phyloP scores from a whole-genome alignment of 352 stramenopile species.

The Aphanomyces stellatus region DNA sequence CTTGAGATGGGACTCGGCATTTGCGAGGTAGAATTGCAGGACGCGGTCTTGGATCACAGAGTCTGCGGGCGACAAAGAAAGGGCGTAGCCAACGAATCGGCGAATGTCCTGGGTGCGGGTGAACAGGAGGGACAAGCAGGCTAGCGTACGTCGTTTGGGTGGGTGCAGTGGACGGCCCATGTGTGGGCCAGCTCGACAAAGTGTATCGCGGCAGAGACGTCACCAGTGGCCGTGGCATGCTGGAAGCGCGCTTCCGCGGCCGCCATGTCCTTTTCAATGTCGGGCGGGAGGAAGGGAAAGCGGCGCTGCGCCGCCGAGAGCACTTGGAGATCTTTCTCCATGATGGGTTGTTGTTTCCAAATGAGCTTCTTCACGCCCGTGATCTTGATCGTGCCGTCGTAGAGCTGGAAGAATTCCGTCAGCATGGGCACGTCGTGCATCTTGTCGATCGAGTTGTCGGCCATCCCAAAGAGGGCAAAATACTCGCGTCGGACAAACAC shows the following conservation, averaged over 20 bases:
- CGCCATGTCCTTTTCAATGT: slow-evolving; percentile 18
- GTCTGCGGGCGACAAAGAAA: not conserved
- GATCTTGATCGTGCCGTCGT: slow-evolving; percentile 70
- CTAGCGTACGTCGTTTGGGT: slow-evolving; percentile 16
- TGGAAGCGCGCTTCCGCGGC: not conserved
- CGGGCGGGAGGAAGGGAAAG: slow-evolving; percentile 24
- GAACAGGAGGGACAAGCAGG: not conserved
- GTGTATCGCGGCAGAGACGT: slow-evolving; percentile 4
- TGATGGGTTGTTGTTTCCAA: slow-evolving; percentile 37
- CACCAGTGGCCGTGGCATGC: not conserved
- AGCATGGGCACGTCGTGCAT: slow-evolving; percentile 64
- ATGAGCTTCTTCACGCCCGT: slow-evolving; percentile 62
- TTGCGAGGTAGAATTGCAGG: slow-evolving; percentile 5
- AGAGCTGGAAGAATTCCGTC: slow-evolving; percentile 73
- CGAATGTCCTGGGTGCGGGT: slow-evolving; percentile 19
- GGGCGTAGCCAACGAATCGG: not conserved
- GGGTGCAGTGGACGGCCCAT: slow-evolving; percentile 18
- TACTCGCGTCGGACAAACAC: slow-evolving; percentile 51
- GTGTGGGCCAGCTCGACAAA: not conserved
- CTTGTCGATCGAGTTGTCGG: slow-evolving; percentile 50
- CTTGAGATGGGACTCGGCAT: not conserved
- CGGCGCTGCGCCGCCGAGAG: slow-evolving; percentile 20
- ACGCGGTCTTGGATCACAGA: not conserved
- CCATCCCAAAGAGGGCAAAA: slow-evolving; percentile 25
- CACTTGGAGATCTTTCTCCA: slow-evolving; percentile 26